Conservation (phyloP, 1,284 basidiomycete species). For the Cutaneotrichosporon sp. region DNA sequence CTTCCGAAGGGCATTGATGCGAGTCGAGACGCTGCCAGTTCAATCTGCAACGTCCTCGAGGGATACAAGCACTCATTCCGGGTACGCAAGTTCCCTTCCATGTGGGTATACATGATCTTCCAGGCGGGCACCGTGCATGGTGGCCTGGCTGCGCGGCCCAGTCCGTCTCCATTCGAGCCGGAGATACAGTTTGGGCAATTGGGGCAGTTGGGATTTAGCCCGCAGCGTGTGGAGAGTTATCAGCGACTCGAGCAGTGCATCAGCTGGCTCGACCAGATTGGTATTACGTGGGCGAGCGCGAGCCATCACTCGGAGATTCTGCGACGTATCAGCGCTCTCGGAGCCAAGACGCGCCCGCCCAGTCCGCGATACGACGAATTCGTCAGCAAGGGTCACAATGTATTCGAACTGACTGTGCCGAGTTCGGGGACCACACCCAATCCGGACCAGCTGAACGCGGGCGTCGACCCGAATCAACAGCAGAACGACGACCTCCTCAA, state of each 20-base stretch:
- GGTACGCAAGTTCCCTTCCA: constrained; percentile 20
- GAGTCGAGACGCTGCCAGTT: constrained; percentile 15
- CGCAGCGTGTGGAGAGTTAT: constrained; percentile 5
- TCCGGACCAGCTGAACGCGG: not conserved
- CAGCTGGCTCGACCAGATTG: constrained; percentile 23
- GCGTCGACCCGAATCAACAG: not conserved
- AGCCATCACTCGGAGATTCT: constrained; percentile 23
- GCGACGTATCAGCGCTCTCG: constrained; percentile 18
- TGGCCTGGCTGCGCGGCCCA: constrained; percentile 15
- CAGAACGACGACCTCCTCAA: constrained; percentile 12
- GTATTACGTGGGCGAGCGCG: constrained; percentile 20
- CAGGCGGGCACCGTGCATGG: constrained; percentile 24
- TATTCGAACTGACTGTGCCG: not conserved
- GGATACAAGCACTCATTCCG: constrained; percentile 19
- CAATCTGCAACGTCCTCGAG: constrained; percentile 22
- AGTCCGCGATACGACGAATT: not conserved
- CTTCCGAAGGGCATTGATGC: constrained; percentile 18
- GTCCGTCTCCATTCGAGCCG: not conserved
- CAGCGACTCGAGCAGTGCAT: constrained; percentile 25
- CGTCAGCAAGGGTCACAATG: not conserved
- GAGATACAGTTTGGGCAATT: not conserved
- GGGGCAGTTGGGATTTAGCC: not conserved
- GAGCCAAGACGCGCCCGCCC: constrained; percentile 16
- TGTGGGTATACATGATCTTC: constrained; percentile 25
- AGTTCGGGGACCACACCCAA: not conserved